Evolutionary conservation across 2,329 filamentous ascomycete genomes (phyloP).

Genomic region (Teratosphaeria pseudoeucalypti): DNA sequence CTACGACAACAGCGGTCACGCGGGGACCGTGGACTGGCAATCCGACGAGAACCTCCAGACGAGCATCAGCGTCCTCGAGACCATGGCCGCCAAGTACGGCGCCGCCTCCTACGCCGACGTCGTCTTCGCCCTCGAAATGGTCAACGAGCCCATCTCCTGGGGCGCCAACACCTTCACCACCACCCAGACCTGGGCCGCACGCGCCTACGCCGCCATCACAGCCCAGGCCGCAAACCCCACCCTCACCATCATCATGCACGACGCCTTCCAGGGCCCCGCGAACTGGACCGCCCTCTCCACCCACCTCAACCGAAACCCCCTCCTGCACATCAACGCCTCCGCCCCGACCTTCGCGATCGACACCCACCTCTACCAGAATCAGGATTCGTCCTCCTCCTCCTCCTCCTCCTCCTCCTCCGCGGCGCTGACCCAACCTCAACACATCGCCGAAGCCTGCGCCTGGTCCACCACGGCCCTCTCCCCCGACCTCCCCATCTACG

Average conservation of each 20-base stretch:
- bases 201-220: conserved; percentile 27
- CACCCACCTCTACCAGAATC: conserved; percentile 37
- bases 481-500: conserved; percentile 28
- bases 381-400: conserved; percentile 24
- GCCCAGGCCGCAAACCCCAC: conserved; percentile 22
- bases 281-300: conserved; percentile 22
- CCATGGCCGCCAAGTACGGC: conserved; percentile 32
- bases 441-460: conserved; percentile 33
- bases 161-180: conserved; percentile 25
- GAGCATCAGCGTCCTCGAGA: conserved; percentile 29
- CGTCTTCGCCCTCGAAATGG: conserved; percentile 34
- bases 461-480: conserved; percentile 23
- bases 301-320: not conserved
- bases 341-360: conserved; percentile 32
- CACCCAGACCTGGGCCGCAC: conserved; percentile 27
- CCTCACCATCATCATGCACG: conserved; percentile 31
- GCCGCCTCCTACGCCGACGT: conserved; percentile 29
- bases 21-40: conserved; percentile 21
- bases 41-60: conserved; percentile 21
- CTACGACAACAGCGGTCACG: conserved; percentile 28
- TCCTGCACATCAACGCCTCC: conserved; percentile 10
- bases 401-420: conserved; percentile 22
- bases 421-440: conserved; percentile 27
- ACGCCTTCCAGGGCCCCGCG: conserved; percentile 25
- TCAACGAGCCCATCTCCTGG: conserved; percentile 34